phyloP scores from a whole-genome alignment of 495 filamentous ascomycete genomes.

The Penicillium cosmopolitanum region DNA sequence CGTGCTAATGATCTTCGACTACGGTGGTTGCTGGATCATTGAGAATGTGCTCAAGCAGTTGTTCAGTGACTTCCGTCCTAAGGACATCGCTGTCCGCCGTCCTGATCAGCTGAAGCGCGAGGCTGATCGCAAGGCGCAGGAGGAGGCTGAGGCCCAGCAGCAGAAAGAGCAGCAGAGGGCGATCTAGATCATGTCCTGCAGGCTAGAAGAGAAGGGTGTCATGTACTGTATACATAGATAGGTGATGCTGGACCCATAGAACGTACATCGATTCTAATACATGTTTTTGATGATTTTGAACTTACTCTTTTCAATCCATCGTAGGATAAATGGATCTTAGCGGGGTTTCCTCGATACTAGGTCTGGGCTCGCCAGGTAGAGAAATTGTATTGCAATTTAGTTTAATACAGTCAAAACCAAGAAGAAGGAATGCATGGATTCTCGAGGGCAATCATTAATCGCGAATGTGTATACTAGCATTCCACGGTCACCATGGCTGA shows the following conservation, averaged over 20 bases:
- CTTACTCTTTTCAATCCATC: too few species aligned
- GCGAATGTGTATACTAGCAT: too few species aligned
- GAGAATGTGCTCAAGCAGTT: constrained; percentile 83
- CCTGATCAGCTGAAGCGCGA: constrained; percentile 87
- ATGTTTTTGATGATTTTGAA: constrained; percentile 11
- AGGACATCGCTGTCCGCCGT: constrained; percentile 87
- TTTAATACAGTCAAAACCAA: too few species aligned
- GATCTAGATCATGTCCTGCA: constrained; percentile 28
- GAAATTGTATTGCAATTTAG: too few species aligned
- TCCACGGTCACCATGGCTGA: neutral
- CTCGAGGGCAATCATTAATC: too few species aligned
- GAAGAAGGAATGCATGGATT: too few species aligned
- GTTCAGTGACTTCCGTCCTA: constrained; percentile 92
- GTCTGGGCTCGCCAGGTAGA: too few species aligned
- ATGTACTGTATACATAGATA: constrained; percentile 33
- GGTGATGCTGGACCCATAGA: constrained; percentile 22
- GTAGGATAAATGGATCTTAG: too few species aligned
- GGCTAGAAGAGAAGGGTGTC: constrained; percentile 10
- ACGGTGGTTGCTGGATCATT: constrained; percentile 82
- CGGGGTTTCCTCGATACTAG: too few species aligned
- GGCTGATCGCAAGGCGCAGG: constrained; percentile 63
- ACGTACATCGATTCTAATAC: constrained; percentile 24
- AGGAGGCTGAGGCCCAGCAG: constrained; percentile 58
- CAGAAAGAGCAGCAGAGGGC: constrained; percentile 52
- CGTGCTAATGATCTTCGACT: constrained; percentile 84